phyloP scores from a whole-genome alignment of 495 filamentous ascomycete species.

The Penicillium pulvis region DNA sequence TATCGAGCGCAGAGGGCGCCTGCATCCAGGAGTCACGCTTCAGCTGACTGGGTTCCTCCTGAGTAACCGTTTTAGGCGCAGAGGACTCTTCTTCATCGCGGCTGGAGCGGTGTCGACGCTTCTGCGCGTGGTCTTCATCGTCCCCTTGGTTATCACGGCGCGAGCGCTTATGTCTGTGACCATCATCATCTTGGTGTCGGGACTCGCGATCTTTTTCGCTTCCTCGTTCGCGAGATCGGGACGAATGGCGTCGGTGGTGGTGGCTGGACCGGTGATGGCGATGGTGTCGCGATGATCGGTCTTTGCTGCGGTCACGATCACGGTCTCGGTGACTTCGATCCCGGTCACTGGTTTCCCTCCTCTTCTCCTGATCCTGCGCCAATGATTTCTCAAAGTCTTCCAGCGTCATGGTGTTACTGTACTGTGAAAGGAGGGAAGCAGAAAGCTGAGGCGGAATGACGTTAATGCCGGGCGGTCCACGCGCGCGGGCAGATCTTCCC shows the following conservation, averaged over 20 bases:
- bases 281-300: constrained; percentile 41
- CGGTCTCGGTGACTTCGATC: constrained; percentile 41
- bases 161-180: constrained; percentile 58
- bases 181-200: constrained; percentile 42
- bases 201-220: constrained; percentile 36
- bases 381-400: constrained; percentile 59
- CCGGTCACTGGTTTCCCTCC: constrained; percentile 37
- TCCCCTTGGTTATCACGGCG: constrained; percentile 48
- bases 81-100: constrained; percentile 27
- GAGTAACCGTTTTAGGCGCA: constrained; percentile 28
- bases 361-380: constrained; percentile 41
- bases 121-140: constrained; percentile 38
- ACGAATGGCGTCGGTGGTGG: constrained; percentile 49
- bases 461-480: constrained; percentile 41
- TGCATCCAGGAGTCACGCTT: constrained; percentile 95
- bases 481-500: constrained; percentile 32
- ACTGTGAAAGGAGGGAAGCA: constrained; percentile 12
- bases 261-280: constrained; percentile 42
- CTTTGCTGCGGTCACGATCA: constrained; percentile 43
- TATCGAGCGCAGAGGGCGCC: constrained; percentile 73
- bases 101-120: constrained; percentile 37
- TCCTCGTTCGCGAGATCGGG: constrained; percentile 41
- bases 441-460: constrained; percentile 35
- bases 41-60: constrained; percentile 42
- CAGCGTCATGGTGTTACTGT: constrained; percentile 45